Percentiles rank a stretch among this genome's conserved stretches.
Evolutionary conservation across 163 green algal genomes (phyloP).

Genomic region (Scenedesmus sp.): DNA sequence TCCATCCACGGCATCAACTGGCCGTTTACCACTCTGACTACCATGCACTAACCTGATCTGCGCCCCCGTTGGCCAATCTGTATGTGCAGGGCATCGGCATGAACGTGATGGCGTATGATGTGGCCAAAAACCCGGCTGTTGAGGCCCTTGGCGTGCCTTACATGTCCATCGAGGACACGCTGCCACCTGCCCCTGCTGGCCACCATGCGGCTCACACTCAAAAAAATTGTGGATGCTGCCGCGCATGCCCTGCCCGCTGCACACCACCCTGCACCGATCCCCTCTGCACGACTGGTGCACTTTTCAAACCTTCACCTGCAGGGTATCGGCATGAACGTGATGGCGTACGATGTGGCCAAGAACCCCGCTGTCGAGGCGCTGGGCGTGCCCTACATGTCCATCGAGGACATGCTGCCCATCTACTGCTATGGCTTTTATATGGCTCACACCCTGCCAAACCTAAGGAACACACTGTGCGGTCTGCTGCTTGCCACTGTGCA

Average conservation of each 20-base stretch:
- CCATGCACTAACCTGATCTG: too few relatives aligned
- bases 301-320: conserved; percentile 1
- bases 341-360: conserved; percentile 75
- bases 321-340: conserved; percentile 77
- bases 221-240: not conserved
- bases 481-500: too few relatives aligned
- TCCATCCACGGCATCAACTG: too few relatives aligned
- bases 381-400: conserved; percentile 74
- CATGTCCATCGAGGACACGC: conserved; percentile 72
- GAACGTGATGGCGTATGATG: conserved; percentile 76
- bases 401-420: conserved; percentile 12
- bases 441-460: too few relatives aligned
- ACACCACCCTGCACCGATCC: not conserved
- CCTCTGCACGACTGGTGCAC: too few relatives aligned
- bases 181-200: conserved; percentile 84
- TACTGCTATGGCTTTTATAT: too few relatives aligned
- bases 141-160: conserved; percentile 76
- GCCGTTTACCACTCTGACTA: too few relatives aligned
- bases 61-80: not conserved
- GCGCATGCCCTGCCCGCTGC: not conserved
- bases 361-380: conserved; percentile 67
- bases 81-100: conserved; percentile 74
- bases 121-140: conserved; percentile 67
- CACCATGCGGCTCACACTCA: conserved; percentile 81
- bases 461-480: too few relatives aligned